Evolutionary conservation across 2,329 filamentous ascomycete genomes (phyloP), one percentile per base, ranked within the genome.

Genomic region (Alternaria conjuncta): DNA sequence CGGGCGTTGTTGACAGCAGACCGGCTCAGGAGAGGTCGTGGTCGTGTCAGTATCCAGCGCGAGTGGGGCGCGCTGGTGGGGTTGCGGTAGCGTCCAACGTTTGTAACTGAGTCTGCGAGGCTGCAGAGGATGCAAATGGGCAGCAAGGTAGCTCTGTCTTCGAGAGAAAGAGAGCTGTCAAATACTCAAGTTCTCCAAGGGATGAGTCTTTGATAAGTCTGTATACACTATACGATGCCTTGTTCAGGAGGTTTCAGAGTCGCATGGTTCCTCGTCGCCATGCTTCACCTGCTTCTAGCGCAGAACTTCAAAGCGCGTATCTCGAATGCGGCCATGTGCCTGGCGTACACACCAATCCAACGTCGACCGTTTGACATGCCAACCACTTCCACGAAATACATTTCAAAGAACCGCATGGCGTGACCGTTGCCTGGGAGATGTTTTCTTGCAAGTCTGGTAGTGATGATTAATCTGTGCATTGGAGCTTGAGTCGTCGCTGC

Each of bases 1-100:
- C 63, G 61, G 65, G 56, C 61, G 62, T 26, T 55, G 61, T 66
- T 69, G 66, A 47, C 65, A 70, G 66, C 61, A 49, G 55, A 61
- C 58, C 63, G 58, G 59, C 54, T 70, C 67, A 70, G 71, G 71
- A 69, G 68, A 69, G 61, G 57, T 61, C 55, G 36, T 71, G 65
- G 63, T 68, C 61, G 65, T 67, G 66, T 68, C 61, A 65, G 63
- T 65, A 28, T 63, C 57, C 44, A 55, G 36, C n/a, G 58, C 63
- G 69, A 70, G 73, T 67, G 72, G 72, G 71, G 70, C 70, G 71
- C 64, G 64, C 69, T 72, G 66, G 68, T 69, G 66, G 67, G 63
- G 67, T 58, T 51, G 55, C 60, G 60, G 69, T 69, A 60, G 70
- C 68, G 63, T 64, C 50, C 43, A 55, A 18, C 53, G 49, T 53